Evolutionary conservation across 2,329 filamentous ascomycete genomes (phyloP).

Genomic region (Scopulariopsis brevicaulis): DNA sequence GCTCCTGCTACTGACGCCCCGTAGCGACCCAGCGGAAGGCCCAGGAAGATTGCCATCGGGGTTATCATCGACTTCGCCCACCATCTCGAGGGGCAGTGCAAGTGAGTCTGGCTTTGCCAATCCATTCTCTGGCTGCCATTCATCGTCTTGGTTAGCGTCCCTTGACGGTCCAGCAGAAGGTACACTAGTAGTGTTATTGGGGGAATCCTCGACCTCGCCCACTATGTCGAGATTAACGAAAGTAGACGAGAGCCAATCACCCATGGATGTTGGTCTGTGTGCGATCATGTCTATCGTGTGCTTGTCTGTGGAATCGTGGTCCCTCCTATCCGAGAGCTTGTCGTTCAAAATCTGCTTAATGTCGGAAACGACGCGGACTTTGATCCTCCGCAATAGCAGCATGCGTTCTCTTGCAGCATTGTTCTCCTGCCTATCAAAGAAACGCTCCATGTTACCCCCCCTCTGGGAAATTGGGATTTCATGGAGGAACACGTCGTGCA

Average conservation of each 20-base stretch:
- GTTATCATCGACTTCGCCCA: not conserved
- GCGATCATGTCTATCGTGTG: not conserved
- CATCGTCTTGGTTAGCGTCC: not conserved
- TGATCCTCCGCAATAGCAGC: conserved; percentile 14
- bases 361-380: conserved; percentile 14
- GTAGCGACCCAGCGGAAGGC: not conserved
- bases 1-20: not conserved
- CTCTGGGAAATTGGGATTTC: not conserved
- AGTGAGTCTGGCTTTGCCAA: not conserved
- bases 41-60: not conserved
- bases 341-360: conserved; percentile 15
- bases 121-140: not conserved
- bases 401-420: conserved; percentile 7
- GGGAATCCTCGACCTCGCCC: conserved; percentile 9
- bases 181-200: not conserved
- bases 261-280: not conserved
- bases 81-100: not conserved
- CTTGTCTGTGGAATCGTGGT: conserved; percentile 16
- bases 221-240: conserved; percentile 12
- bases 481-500: conserved; percentile 16
- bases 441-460: not conserved
- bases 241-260: not conserved
- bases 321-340: conserved; percentile 14
- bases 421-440: conserved; percentile 3
- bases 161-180: not conserved